phyloP scores from a whole-genome alignment of 257 asterid species.

The Vinca minor region DNA sequence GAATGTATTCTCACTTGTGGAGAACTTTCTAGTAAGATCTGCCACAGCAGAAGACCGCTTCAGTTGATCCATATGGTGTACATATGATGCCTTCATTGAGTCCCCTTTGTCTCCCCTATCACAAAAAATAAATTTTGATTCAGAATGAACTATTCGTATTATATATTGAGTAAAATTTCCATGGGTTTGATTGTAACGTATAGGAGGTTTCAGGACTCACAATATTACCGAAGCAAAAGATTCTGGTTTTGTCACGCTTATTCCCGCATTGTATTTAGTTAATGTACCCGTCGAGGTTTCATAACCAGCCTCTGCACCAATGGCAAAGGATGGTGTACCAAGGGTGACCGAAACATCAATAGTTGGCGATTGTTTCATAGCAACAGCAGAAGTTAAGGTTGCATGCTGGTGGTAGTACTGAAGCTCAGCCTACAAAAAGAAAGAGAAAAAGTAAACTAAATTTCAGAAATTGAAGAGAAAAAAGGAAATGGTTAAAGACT shows the following conservation, averaged over 20 bases:
- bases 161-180: background rate
- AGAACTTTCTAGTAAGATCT: conserved; percentile 58
- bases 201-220: conserved; percentile 32
- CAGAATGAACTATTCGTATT: background rate
- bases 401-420: conserved; percentile 86
- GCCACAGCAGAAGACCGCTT: conserved; percentile 57
- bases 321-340: conserved; percentile 77
- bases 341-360: conserved; percentile 57
- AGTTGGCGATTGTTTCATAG: conserved; percentile 53
- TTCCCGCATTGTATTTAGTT: conserved; percentile 74
- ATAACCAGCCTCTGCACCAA: conserved; percentile 85
- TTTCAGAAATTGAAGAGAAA: background rate
- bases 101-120: conserved; percentile 74
- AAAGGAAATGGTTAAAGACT: background rate
- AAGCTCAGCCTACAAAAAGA: conserved; percentile 74
- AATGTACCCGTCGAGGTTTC: conserved; percentile 57
- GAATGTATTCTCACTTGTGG: conserved; percentile 67
- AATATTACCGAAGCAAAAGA: conserved; percentile 62
- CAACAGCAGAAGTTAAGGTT: conserved; percentile 57
- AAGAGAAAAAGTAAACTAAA: too few relatives aligned
- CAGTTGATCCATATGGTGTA: conserved; percentile 43
- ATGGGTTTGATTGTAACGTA: background rate
- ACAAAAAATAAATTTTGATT: background rate
- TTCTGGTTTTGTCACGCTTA: conserved; percentile 64
- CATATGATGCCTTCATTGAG: conserved; percentile 54